Conservation (phyloP, 441 rosid genomes). For the Syzygium malaccense region DNA sequence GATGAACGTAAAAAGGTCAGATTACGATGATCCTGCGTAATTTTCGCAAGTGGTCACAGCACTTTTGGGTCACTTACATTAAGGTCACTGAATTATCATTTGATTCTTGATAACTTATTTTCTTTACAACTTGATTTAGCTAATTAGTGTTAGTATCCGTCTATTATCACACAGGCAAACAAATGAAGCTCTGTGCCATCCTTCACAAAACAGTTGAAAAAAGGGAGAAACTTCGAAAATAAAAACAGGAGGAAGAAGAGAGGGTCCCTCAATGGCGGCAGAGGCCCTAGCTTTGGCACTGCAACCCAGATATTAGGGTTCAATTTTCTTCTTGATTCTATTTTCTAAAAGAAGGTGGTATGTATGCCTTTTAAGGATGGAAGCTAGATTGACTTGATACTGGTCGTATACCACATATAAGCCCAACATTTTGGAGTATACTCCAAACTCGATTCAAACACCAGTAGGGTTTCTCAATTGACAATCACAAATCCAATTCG, state of each 20-base stretch:
- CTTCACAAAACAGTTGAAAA: neutral
- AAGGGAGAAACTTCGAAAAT: neutral
- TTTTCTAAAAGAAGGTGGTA: neutral
- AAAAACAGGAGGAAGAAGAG: neutral
- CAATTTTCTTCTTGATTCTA: neutral
- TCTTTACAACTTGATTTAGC: neutral
- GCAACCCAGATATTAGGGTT: neutral
- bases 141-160: neutral
- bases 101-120: neutral
- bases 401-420: neutral
- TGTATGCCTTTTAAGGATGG: neutral
- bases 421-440: neutral
- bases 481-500: neutral
- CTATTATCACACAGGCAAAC: neutral
- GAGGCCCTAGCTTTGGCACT: neutral
- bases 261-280: neutral
- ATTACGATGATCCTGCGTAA: neutral
- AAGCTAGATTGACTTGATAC: neutral
- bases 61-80: neutral
- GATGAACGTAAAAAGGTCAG: neutral
- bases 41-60: neutral
- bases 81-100: neutral
- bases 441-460: neutral
- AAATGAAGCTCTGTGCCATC: neutral
- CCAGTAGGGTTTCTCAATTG: neutral